Base-by-base conservation (phyloP, 75 land plant genomes). In the Azolla pinnata region DNA sequence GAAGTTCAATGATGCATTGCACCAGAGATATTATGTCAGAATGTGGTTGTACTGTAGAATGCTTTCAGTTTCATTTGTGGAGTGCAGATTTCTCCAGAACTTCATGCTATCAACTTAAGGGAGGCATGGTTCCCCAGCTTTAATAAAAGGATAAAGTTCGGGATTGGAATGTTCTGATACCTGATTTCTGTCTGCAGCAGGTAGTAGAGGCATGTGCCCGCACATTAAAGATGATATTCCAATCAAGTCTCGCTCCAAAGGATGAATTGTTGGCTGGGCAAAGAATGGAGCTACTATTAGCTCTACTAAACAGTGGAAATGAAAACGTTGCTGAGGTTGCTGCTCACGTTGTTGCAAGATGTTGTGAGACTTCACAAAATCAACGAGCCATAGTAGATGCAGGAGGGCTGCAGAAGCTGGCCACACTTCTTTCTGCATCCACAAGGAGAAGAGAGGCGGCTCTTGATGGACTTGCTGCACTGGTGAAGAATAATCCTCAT, bases 161-260 rank as follows among this genome's bases (percentile, higher is more conserved):
- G 55, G 18, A 7, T 52, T 61, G 44, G 19, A 35, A 63, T 53
- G 24, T 23, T 28, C 40, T 34, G 2, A 33, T 40, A 42, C 16
- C n/a, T n/a, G n/a, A n/a, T 46, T 4, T 46, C 49, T 23, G 2
- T 14, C 21, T 46, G 31, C 18, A 46, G 35, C 81, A 93, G 98
- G 90, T 93, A 33, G 98, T 88, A 26, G 90, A 88, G 75, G 90
- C 98, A 29, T 67, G 85, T 69, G 98, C 96, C 27, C 86, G 98
- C 4, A 79, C 98, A 18, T 73, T 93, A 26, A 85, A 72, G 61
- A 79, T 93, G 75, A 81, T 93, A 33, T 88, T 85, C 38, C 96
- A 88, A 46, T 93, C 98, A 61, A 75, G 78, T n/a, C 54, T 85
- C 55, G 90, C 96, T 54, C 98, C 98, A 20, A 93, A 86, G 65